These are phyloP conservation scores for Kodamaea derodonti DNA, from an alignment of 1,139 yeast genomes.

Conservation along the genomic window DNA sequence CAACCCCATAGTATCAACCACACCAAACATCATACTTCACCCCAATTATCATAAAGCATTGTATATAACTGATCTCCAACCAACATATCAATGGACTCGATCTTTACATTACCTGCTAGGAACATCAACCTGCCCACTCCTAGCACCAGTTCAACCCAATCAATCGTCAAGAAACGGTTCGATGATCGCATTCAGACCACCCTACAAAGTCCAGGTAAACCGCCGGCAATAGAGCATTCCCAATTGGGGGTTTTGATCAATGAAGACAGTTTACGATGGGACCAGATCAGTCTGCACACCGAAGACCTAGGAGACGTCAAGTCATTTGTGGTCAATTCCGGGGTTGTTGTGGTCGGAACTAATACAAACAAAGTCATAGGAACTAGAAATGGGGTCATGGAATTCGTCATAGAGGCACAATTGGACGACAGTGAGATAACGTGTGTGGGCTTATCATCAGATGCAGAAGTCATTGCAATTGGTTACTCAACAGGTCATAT, in stretches of 20 bases:
- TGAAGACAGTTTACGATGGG: too few species aligned
- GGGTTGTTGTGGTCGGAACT: not conserved
- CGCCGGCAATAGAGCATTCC: not conserved
- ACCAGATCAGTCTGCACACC: too few species aligned
- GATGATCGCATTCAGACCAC: constrained; percentile 39
- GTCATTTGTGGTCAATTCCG: not conserved
- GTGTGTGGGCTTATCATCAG: constrained; percentile 30
- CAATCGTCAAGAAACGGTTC: constrained; percentile 22
- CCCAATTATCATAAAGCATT: too few species aligned
- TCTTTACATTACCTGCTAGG: constrained; percentile 13
- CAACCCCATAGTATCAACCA: too few species aligned
- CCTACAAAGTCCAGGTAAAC: constrained; percentile 3
- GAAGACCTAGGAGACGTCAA: too few species aligned
- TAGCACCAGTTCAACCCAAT: constrained; percentile 5
- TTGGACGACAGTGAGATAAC: constrained; percentile 10
- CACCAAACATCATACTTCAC: too few species aligned
- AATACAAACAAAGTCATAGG: not conserved
- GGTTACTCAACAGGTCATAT: constrained; percentile 32
- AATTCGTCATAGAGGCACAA: not conserved
- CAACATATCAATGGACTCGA: constrained; percentile 1
- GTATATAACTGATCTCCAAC: too few species aligned
- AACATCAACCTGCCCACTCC: constrained; percentile 10
- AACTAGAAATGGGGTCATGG: not conserved
- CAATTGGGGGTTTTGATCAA: not conserved
- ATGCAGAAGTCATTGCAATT: constrained; percentile 29